A percentile compares a stretch with the other conserved stretches of the same genome.
phyloP scores from a whole-genome alignment of 1,139 yeast species.

The Kodamaea derodonti region DNA sequence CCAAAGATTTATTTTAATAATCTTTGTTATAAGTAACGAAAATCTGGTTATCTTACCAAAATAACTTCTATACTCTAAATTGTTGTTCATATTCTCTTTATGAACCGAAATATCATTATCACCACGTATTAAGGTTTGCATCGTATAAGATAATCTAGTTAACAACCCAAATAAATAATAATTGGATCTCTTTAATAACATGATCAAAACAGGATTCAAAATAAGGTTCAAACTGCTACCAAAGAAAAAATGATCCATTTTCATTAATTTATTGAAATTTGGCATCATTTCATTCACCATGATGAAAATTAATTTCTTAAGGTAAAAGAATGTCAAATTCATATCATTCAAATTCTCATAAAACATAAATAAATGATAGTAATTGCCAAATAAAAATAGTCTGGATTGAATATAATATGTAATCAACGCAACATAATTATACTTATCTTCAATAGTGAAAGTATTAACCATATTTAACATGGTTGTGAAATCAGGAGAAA shows the following conservation, averaged over 20 bases:
- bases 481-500: slow-evolving; percentile 2
- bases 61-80: slow-evolving; percentile 9
- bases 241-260: slow-evolving; percentile 12
- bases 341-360: slow-evolving; percentile 12
- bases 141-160: slow-evolving; percentile 12
- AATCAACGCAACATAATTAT: slow-evolving; percentile 3
- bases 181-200: slow-evolving; percentile 13
- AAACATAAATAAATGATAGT: slow-evolving; percentile 15
- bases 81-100: slow-evolving; percentile 8
- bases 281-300: slow-evolving; percentile 15
- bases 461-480: slow-evolving; percentile 4
- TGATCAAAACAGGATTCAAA: slow-evolving; percentile 14
- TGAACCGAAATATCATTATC: slow-evolving; percentile 12
- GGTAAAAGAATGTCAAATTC: slow-evolving; percentile 13
- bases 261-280: slow-evolving; percentile 11
- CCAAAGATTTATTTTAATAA: slow-evolving; percentile 13
- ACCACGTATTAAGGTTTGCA: slow-evolving; percentile 10
- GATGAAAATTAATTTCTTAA: slow-evolving; percentile 13
- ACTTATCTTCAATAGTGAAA: slow-evolving; percentile 2
- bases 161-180: slow-evolving; percentile 13
- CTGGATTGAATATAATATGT: slow-evolving; percentile 11
- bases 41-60: slow-evolving; percentile 13
- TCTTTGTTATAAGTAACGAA: slow-evolving; percentile 12
- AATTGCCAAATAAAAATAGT: slow-evolving; percentile 11
- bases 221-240: slow-evolving; percentile 10